These are phyloP conservation scores for Gloeopeniophorella convolvens DNA, from an alignment of 768 basidiomycete species.

Conservation along the genomic window DNA sequence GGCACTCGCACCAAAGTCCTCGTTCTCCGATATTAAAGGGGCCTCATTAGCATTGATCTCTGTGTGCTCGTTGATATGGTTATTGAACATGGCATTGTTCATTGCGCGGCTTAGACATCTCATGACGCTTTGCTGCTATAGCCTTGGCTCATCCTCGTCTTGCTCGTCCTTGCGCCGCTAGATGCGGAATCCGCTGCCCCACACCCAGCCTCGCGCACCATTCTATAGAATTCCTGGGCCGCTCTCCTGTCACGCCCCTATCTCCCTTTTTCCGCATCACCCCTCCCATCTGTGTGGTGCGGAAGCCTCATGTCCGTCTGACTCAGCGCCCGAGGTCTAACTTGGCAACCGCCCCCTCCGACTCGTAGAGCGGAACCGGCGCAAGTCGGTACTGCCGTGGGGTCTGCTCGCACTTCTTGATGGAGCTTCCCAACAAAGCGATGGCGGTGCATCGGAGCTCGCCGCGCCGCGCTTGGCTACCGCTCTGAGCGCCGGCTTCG, in stretches of 20 bases:
- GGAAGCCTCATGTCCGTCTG: conserved; percentile 17
- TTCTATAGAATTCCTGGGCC: conserved; percentile 12
- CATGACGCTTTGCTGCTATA: not conserved
- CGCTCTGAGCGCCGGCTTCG: not conserved
- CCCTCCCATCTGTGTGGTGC: conserved; percentile 15
- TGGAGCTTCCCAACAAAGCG: not conserved
- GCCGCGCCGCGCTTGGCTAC: not conserved
- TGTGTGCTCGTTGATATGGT: not conserved
- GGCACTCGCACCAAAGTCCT: not conserved
- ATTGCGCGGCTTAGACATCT: not conserved
- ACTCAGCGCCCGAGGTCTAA: conserved; percentile 5
- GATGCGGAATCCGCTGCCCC: not conserved
- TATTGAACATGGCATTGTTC: not conserved
- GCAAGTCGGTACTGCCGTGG: not conserved
- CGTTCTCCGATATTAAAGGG: conserved; percentile 14
- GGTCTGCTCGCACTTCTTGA: not conserved
- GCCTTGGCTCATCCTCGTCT: too few species aligned
- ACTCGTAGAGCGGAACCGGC: not conserved
- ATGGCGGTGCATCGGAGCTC: not conserved
- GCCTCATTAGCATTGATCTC: not conserved
- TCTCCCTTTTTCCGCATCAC: conserved; percentile 16
- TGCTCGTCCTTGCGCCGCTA: not conserved
- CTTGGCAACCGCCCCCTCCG: conserved; percentile 3
- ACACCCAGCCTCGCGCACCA: not conserved
- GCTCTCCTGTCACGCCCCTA: conserved; percentile 18